phyloP scores from a whole-genome alignment of 257 asterid genomes.

The Solanum arcanum region DNA sequence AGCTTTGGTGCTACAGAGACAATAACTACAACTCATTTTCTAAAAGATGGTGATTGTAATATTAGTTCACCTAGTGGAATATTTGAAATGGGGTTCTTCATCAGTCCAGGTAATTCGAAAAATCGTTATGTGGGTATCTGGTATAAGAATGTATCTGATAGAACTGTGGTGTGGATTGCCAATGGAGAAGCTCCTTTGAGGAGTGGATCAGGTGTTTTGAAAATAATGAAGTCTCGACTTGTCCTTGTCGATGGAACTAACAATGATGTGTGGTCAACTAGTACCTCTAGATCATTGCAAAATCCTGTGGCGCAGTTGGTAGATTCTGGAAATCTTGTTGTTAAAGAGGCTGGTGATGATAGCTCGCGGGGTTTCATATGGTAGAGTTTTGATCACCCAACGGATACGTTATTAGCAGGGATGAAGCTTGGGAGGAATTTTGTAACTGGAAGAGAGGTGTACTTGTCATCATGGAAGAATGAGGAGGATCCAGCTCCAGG shows the following conservation, averaged over 20 bases:
- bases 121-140: slow-evolving; percentile 6
- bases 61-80: slow-evolving; percentile 3
- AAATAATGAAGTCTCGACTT: not conserved
- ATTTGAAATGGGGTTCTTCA: slow-evolving; percentile 19
- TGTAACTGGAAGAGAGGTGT: not conserved
- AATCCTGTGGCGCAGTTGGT: slow-evolving; percentile 1
- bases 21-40: not conserved
- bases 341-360: not conserved
- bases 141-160: not conserved
- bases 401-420: slow-evolving; percentile 13
- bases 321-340: slow-evolving; percentile 26
- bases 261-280: slow-evolving; percentile 11
- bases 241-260: slow-evolving; percentile 4
- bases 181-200: slow-evolving; percentile 6
- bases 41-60: slow-evolving; percentile 1
- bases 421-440: not conserved
- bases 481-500: slow-evolving; percentile 31
- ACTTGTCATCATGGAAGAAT: slow-evolving; percentile 27
- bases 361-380: not conserved
- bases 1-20: not conserved
- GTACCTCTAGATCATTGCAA: not conserved
- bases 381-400: not conserved
- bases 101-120: slow-evolving; percentile 10
- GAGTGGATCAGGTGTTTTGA: slow-evolving; percentile 3
- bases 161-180: slow-evolving; percentile 1